Evolutionary conservation across 371 early-diverging fungal genomes (phyloP).

Genomic region (Capillidium rhysosporum): DNA sequence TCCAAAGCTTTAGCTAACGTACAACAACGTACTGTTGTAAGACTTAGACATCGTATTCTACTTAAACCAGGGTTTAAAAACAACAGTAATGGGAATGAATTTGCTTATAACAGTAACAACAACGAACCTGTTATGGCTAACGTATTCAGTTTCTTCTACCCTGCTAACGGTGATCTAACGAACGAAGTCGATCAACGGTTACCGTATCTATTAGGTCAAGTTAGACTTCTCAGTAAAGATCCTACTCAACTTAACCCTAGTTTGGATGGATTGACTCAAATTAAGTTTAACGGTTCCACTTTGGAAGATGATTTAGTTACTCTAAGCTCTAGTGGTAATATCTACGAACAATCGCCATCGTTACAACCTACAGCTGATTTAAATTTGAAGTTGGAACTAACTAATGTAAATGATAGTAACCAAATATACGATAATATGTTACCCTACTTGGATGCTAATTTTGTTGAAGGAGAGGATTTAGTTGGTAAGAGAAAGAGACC

Average conservation of each 20-base stretch:
- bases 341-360: no score
- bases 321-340: neutral
- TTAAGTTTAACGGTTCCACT: neutral
- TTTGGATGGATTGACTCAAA: neutral
- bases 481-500: constrained; percentile 20
- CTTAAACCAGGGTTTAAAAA: neutral
- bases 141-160: neutral
- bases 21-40: constrained; percentile 20
- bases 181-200: no score
- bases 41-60: constrained; percentile 19
- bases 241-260: neutral
- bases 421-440: neutral
- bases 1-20: constrained; percentile 23
- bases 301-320: neutral
- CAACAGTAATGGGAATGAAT: no score
- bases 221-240: neutral
- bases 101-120: no score
- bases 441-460: neutral
- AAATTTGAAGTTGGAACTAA: no score
- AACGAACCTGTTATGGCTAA: no score
- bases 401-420: neutral
- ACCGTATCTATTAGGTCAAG: no score
- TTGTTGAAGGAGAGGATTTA: no score
- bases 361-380: no score
- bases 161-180: neutral